phyloP scores from a whole-genome alignment of 1,284 basidiomycete species.

The Tilletia horrida region DNA sequence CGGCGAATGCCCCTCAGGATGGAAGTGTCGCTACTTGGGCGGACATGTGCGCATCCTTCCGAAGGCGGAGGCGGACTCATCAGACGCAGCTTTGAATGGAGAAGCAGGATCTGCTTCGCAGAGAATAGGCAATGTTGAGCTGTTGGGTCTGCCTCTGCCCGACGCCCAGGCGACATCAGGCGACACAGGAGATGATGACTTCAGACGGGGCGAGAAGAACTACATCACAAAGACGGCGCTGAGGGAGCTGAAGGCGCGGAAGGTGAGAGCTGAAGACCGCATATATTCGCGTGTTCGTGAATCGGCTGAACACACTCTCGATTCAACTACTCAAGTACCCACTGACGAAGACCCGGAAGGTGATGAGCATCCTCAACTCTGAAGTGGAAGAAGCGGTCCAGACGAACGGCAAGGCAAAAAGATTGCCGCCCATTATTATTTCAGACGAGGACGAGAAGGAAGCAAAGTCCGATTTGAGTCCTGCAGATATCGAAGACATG shows the following conservation, averaged over 20 bases:
- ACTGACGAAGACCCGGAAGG: constrained; percentile 36
- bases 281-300: constrained; percentile 67
- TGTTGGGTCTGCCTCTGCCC: constrained; percentile 26
- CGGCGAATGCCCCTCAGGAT: constrained; percentile 79
- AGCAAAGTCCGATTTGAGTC: constrained; percentile 26
- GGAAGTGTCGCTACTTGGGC: constrained; percentile 85
- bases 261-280: constrained; percentile 59
- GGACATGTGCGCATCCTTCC: constrained; percentile 61
- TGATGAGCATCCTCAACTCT: constrained; percentile 28
- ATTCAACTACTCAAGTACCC: constrained; percentile 30
- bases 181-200: constrained; percentile 57
- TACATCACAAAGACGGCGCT: constrained; percentile 20
- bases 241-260: constrained; percentile 53
- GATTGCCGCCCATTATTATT: not conserved
- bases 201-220: constrained; percentile 23
- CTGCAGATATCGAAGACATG: constrained; percentile 40
- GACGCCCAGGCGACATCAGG: constrained; percentile 61
- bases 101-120: constrained; percentile 9
- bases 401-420: not conserved
- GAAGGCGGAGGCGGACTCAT: not conserved
- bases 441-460: not conserved
- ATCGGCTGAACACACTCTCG: constrained; percentile 25
- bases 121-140: not conserved
- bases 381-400: constrained; percentile 28
- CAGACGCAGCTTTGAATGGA: not conserved